Evolutionary conservation across 345 rosid species (phyloP), one percentile per base, ranked within the genome.

Genomic region (Acer saccharum): DNA sequence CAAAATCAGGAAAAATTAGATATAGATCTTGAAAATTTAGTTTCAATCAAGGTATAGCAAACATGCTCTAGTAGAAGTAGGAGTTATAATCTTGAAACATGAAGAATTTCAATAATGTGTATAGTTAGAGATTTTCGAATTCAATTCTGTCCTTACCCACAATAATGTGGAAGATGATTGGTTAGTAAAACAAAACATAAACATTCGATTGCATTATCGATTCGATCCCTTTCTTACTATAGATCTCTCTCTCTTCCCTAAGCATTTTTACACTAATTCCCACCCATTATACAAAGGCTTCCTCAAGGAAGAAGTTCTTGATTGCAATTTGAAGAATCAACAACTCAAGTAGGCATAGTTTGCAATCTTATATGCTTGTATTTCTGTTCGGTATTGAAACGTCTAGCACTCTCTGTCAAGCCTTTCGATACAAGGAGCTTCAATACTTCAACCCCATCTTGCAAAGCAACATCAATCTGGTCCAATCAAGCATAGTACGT

Each of bases 331-430:
- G 55, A 17, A 17, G 17, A 25, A 72, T 7, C 58, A 6, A 0
- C 18, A 16, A 12, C 46, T 77, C 85, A 92, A 17, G 85, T 57
- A 16, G 84, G 87, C 74, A 91, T 39, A 8, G 88, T 87, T 71
- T 90, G 93, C 79, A 86, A 71, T 83, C 82, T 85, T 35, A 94
- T 79, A 75, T 91, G 97, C 87, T 94, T 92, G 88, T 94, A 92
- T 84, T 93, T 94, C 62, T 91, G 98, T 64, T 87, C 86, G 20
- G 85, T 84, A 78, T 94, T 94, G 88, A 94, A 94, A 29, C 72
- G 6, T 81, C 90, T 88, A 17, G 91, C 83, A 68, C 86, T 84
- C 86, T 91, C 91, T 76, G 94, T 85, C 86, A 93, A 87, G 68
- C 91, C 98, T 83, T 86, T 89, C n/a, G 85, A 84, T 78, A 93